Base-by-base conservation (phyloP, 2,329 filamentous ascomycete genomes). In the Cladosporium velox region DNA sequence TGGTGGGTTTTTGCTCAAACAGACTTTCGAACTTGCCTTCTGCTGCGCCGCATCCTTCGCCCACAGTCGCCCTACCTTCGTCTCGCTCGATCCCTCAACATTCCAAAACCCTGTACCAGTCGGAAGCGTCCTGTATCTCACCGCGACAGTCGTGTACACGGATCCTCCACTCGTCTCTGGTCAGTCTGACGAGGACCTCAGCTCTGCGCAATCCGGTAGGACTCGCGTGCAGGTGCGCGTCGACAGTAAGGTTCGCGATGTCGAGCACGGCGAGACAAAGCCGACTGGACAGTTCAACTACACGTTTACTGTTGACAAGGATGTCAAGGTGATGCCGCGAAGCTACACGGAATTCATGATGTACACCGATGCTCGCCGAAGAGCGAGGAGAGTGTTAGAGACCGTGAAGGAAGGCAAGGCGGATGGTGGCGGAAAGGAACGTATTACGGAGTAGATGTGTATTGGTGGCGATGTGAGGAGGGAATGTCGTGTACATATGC, bases 271-370 rank as follows among this genome's bases (percentile, higher is more conserved):
- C 6, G 83, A 84, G 59, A 86, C 87, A 28, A 88, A 87, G 72
- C 85, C 88, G 2, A 91, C 90, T 0, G 90, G 90, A 4, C 88
- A 90, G 71, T 92, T 92, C 79, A 90, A 91, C 72, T 92, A 92
- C 74, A 91, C 90, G 0, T 91, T 91, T 74, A 82, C 84, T 64
- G 87, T 91, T 2, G 85, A 88, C 65, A 86, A 83, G 72, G 85
- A 89, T 70, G 81, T 91, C 55, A 84, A 87, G 71, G 86, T 91
- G 24, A 86, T 91, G 80, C 89, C 89, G 4, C 80, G 83, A 74
- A 85, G 82, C 14, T 89, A 89, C 71, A 81, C 83, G 1, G 87
- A 89, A 70, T 88, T 87, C 69, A 89, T 89, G 87, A 82, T 87
- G 75, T 89, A 87, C 75, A 81, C 88, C 18, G 87, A 88, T 78